A percentile compares a stretch with the other conserved stretches of the same genome.
Evolutionary conservation across 306 rosid species (phyloP).

Genomic region (Sechiopsis laciniata): DNA sequence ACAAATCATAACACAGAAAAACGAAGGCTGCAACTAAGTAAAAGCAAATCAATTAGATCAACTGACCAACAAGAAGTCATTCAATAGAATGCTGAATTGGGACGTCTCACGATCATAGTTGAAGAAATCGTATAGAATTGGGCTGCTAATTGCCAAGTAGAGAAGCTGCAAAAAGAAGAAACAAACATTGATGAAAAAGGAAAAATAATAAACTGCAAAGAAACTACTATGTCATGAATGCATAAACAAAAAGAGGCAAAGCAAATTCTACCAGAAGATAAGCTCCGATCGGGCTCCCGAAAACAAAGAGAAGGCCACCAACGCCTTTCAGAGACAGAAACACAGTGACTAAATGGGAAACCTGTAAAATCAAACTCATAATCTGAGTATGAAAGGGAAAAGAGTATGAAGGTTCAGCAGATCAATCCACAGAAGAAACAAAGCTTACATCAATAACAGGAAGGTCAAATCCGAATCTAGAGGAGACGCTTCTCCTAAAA

Average conservation of each 20-base stretch:
- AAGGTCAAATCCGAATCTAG: constrained; percentile 46
- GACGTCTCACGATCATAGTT: constrained; percentile 46
- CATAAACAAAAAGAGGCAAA: not conserved
- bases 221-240: not conserved
- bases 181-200: not conserved
- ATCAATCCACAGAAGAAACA: not conserved
- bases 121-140: constrained; percentile 72
- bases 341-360: constrained; percentile 43
- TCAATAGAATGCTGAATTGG: constrained; percentile 40
- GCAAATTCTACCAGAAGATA: constrained; percentile 47
- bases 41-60: not conserved
- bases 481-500: constrained; percentile 38
- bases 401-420: not conserved
- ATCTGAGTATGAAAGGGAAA: constrained; percentile 8
- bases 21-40: constrained; percentile 7
- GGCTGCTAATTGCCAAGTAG: constrained; percentile 51
- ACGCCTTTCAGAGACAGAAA: constrained; percentile 56
- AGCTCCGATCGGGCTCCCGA: constrained; percentile 70
- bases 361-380: constrained; percentile 33
- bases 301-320: constrained; percentile 75
- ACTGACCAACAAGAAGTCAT: constrained; percentile 70
- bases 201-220: not conserved
- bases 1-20: constrained; percentile 11
- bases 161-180: constrained; percentile 41
- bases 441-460: constrained; percentile 55